Conservation (phyloP, 163 green algal species). For the Chlamydomonas reinhardtii region DNA sequence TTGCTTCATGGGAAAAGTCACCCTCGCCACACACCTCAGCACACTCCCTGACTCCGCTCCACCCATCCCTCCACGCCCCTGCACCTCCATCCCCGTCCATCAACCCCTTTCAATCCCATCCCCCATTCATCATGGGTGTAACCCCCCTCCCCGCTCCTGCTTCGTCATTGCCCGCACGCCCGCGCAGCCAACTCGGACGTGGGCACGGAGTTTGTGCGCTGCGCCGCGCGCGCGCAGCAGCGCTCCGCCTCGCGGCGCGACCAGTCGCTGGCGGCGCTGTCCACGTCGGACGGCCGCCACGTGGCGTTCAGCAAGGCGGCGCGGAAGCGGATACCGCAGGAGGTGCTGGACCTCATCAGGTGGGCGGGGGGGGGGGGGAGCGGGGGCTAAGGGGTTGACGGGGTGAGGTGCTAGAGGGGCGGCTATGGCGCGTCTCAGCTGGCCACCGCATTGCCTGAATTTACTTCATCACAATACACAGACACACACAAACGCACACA, state of each 20-base stretch:
- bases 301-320: conserved; percentile 56
- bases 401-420: neutral
- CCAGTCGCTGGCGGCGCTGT: conserved; percentile 27
- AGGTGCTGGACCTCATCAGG: conserved; percentile 51
- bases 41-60: too few relatives aligned
- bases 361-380: neutral
- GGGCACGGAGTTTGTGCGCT: conserved; percentile 48
- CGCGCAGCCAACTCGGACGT: conserved; percentile 6
- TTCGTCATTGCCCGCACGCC: neutral
- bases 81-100: too few relatives aligned
- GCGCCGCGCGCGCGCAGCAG: conserved; percentile 41
- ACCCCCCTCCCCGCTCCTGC: too few relatives aligned
- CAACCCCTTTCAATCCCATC: too few relatives aligned
- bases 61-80: too few relatives aligned
- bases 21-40: too few relatives aligned
- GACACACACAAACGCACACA: too few relatives aligned
- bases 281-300: conserved; percentile 40
- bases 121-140: too few relatives aligned
- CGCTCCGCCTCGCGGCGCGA: conserved; percentile 24
- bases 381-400: neutral
- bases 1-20: too few relatives aligned
- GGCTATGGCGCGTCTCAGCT: too few relatives aligned
- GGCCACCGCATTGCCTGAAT: too few relatives aligned
- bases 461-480: too few relatives aligned
- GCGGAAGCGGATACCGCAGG: conserved; percentile 31